Base-by-base conservation (phyloP, 1,139 yeast species). In the Kazachstania sp. region DNA sequence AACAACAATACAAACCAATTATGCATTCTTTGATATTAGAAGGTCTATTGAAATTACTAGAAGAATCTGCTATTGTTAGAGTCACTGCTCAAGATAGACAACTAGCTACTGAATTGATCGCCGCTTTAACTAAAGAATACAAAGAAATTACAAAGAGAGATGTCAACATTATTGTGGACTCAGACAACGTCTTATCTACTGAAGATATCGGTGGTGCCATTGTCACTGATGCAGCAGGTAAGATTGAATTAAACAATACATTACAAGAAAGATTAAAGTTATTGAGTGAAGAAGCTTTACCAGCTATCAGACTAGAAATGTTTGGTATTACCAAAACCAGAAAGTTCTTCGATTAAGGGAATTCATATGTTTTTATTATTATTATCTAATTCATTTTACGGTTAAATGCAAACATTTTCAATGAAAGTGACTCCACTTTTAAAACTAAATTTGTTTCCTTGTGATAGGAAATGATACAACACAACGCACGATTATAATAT, bases 211-310 rank as follows among this genome's bases (percentile, higher is more conserved):
- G 99, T 53, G 99, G 99, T 61, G 87, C 82, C 45, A 68, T 87
- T 47, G 75, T 87, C 45, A 67, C 76, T 50, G 86, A 84, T 63
- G 77, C 77, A 39, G 66, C 78, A 35, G 95, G 95, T 48, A 87
- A 85, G 71, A 90, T 94, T 57, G 90, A 83, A 59, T 87, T 92
- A 50, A 75, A 86, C 70, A 92, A 92, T 72, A 90, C 98, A 37
- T 77, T 94, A 63, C 96, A 87, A 62, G 97, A 90, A 73, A 86
- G 99, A 71, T 78, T 92, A 64, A 78, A 81, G 61, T 72, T 94
- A 54, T 75, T 92, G 61, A 77, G 86, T 43, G 85, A 85, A 66
- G 86, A 81, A 61, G 86, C 96, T 8, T 78, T 94, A 58, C 99
- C 99, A 45, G 95, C 90, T 47, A 83, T 94, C 57, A 83, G 97